A percentile compares a stretch with the other conserved stretches of the same genome.
Conservation (phyloP, 2,329 filamentous ascomycete genomes). For the Emydomyces testavorans region DNA sequence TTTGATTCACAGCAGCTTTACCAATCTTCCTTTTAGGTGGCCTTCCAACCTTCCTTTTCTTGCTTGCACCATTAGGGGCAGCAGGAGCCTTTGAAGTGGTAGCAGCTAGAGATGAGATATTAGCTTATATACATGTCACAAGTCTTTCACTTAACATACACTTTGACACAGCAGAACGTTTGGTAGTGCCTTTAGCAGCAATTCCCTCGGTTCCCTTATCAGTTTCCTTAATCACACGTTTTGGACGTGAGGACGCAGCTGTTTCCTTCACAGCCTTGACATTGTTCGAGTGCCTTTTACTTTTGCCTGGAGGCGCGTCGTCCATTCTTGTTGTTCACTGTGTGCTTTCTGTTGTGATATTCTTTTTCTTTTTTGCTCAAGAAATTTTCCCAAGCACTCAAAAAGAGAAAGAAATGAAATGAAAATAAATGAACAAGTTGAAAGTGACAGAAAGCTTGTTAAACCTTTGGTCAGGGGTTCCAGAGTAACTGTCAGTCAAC, state of each 20-base stretch:
- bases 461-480: too few species aligned
- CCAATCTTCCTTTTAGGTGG: conserved; percentile 5
- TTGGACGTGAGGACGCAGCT: conserved; percentile 13
- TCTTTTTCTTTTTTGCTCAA: too few species aligned
- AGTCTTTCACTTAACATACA: neutral
- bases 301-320: neutral
- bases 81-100: neutral
- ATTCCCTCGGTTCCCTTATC: neutral
- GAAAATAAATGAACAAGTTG: too few species aligned
- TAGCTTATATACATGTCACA: neutral
- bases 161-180: conserved; percentile 1
- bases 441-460: too few species aligned
- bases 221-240: conserved; percentile 1
- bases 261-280: conserved; percentile 11
- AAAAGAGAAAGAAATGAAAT: too few species aligned
- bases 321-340: too few species aligned
- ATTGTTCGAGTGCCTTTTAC: neutral
- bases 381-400: too few species aligned
- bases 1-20: neutral
- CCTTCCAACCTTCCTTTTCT: conserved; percentile 2
- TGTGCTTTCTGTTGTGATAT: too few species aligned
- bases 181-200: neutral
- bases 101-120: neutral
- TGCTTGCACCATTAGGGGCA: neutral
- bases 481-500: too few species aligned